These are phyloP conservation scores for Mycena haematopus DNA, from an alignment of 768 basidiomycete species.

Conservation along the genomic window DNA sequence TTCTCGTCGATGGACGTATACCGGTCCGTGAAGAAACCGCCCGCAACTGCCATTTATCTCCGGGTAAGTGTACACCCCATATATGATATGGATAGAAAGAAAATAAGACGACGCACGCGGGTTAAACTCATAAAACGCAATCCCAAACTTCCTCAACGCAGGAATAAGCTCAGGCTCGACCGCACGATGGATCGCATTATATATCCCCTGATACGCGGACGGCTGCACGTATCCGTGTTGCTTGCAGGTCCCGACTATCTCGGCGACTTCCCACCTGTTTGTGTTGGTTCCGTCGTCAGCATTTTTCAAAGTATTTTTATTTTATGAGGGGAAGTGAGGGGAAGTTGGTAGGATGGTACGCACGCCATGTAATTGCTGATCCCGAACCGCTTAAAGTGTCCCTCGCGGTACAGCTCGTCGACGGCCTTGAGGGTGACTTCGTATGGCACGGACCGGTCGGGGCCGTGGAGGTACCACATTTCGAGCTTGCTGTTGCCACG, in stretches of 20 bases:
- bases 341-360: too few species aligned
- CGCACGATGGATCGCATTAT: conserved; percentile 47
- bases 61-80: background rate
- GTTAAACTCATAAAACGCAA: conserved; percentile 63
- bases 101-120: conserved; percentile 42
- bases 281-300: too few species aligned
- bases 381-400: conserved; percentile 66
- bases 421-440: conserved; percentile 61
- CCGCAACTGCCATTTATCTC: too few species aligned
- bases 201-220: conserved; percentile 58
- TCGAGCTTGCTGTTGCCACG: conserved; percentile 46
- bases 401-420: conserved; percentile 61
- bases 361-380: conserved; percentile 67
- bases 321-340: too few species aligned
- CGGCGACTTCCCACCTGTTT: conserved; percentile 71
- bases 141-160: conserved; percentile 61
- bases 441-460: conserved; percentile 62
- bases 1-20: conserved; percentile 46
- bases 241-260: conserved; percentile 62
- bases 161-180: conserved; percentile 57
- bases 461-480: conserved; percentile 64
- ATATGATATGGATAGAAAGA: background rate
- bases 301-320: too few species aligned
- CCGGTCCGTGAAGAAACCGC: conserved; percentile 65
- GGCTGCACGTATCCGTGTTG: conserved; percentile 60